phyloP scores from a whole-genome alignment of 1,284 basidiomycete species.

The Rhizoctonia solani region DNA sequence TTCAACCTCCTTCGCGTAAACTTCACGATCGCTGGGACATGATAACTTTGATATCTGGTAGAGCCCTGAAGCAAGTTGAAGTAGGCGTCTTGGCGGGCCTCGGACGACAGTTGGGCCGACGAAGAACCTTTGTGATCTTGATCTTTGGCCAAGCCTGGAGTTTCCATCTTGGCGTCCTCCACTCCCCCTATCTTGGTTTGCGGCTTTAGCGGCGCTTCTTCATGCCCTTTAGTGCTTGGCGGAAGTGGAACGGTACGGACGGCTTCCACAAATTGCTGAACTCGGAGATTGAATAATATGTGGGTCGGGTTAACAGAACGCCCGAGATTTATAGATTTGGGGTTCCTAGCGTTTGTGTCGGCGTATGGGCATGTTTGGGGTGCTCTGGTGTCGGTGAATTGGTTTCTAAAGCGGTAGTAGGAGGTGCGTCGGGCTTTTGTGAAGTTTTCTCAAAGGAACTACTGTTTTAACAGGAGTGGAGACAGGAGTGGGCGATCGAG shows the following conservation, averaged over 20 bases:
- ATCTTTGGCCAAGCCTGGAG: neutral
- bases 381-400: neutral
- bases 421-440: slow-evolving; percentile 4
- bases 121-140: slow-evolving; percentile 36
- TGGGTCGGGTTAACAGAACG: slow-evolving; percentile 67
- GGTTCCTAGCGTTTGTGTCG: neutral
- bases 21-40: slow-evolving; percentile 56
- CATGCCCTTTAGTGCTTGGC: neutral
- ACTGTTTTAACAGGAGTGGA: neutral
- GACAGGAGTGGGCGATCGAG: slow-evolving; percentile 13
- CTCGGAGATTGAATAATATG: slow-evolving; percentile 78
- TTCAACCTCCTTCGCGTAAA: slow-evolving; percentile 69
- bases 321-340: neutral
- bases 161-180: neutral
- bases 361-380: neutral
- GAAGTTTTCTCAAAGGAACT: slow-evolving; percentile 1
- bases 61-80: slow-evolving; percentile 54
- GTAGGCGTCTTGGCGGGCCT: slow-evolving; percentile 40
- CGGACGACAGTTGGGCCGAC: slow-evolving; percentile 37
- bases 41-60: slow-evolving; percentile 58
- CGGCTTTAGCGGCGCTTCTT: neutral
- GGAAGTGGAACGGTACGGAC: slow-evolving; percentile 71
- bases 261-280: slow-evolving; percentile 80
- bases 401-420: neutral
- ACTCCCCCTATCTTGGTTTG: neutral